phyloP scores from a whole-genome alignment of 176 grass and related monocot genomes.

The Aechmea fasciata region DNA sequence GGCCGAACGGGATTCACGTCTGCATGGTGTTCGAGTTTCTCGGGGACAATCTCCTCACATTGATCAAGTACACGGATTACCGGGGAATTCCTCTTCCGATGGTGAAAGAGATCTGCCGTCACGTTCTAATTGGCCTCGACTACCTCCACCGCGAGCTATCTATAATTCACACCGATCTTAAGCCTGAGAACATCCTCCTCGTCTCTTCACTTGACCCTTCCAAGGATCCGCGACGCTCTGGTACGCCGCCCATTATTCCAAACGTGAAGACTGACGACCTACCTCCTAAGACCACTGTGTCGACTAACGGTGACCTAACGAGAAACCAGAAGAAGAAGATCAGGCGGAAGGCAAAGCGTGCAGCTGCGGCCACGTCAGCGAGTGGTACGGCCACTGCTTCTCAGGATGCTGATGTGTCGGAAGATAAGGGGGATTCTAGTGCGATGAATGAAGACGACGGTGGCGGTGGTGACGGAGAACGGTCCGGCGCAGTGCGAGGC shows the following conservation, averaged over 20 bases:
- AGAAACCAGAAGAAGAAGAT: slow-evolving; percentile 97
- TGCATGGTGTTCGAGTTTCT: slow-evolving; percentile 99
- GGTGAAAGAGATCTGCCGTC: slow-evolving; percentile 84
- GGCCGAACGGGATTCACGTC: slow-evolving; percentile 85
- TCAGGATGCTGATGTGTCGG: slow-evolving; percentile 42
- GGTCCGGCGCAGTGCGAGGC: slow-evolving; percentile 23
- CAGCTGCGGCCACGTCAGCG: slow-evolving; percentile 46
- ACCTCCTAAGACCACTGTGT: slow-evolving; percentile 20
- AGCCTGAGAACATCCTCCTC: slow-evolving; percentile 94
- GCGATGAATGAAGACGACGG: slow-evolving; percentile 35
- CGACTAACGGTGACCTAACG: slow-evolving; percentile 48
- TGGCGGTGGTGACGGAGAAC: slow-evolving; percentile 25
- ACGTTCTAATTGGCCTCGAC: slow-evolving; percentile 80
- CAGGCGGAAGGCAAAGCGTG: slow-evolving; percentile 69
- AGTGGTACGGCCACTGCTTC: slow-evolving; percentile 26
- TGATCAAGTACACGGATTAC: slow-evolving; percentile 87
- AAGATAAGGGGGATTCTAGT: slow-evolving; percentile 51
- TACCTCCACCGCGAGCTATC: slow-evolving; percentile 72
- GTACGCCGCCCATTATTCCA: slow-evolving; percentile 44
- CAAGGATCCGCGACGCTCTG: slow-evolving; percentile 68
- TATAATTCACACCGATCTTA: slow-evolving; percentile 97
- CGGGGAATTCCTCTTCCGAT: slow-evolving; percentile 64
- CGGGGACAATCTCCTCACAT: slow-evolving; percentile 84
- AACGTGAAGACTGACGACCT: slow-evolving; percentile 32
- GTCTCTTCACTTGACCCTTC: slow-evolving; percentile 69